Conservation (phyloP, 2,329 filamentous ascomycete genomes). For the Ambrosiella cleistominuta region DNA sequence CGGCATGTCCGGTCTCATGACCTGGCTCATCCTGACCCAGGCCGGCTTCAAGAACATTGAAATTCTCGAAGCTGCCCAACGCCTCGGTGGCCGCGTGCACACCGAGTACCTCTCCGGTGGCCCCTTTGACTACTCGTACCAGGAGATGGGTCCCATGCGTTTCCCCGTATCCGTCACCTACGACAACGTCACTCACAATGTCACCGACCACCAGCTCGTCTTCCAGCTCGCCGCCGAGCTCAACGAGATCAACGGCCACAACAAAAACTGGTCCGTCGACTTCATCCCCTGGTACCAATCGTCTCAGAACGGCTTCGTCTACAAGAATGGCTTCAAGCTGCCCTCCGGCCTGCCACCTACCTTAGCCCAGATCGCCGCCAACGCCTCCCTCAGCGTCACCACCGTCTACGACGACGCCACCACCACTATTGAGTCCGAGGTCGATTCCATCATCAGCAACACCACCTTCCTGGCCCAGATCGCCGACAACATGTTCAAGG, state of each 20-base stretch:
- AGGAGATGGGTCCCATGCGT: constrained; percentile 50
- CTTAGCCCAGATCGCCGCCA: constrained; percentile 26
- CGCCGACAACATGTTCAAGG: constrained; percentile 25
- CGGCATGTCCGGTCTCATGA: constrained; percentile 49
- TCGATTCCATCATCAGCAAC: constrained; percentile 9
- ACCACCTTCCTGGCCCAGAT: constrained; percentile 20
- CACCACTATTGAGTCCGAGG: constrained; percentile 18
- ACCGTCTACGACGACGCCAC: constrained; percentile 12
- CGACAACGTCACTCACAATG: constrained; percentile 38
- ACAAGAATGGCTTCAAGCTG: constrained; percentile 28
- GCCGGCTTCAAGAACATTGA: constrained; percentile 41
- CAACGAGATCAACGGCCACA: constrained; percentile 39
- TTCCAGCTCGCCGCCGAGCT: constrained; percentile 44
- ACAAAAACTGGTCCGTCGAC: constrained; percentile 31
- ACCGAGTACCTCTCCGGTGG: constrained; percentile 45
- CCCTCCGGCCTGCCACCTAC: constrained; percentile 36
- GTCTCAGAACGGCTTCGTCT: constrained; percentile 33
- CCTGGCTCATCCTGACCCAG: constrained; percentile 30
- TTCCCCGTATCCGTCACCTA: constrained; percentile 37
- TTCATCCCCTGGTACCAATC: constrained; percentile 46
- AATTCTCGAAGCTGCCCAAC: constrained; percentile 41
- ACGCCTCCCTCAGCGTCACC: constrained; percentile 23
- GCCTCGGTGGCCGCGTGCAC: constrained; percentile 46
- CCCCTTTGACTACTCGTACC: constrained; percentile 46
- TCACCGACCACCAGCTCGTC: constrained; percentile 46